Conservation (phyloP, 768 basidiomycete species). For the Rhizopogon rudus region DNA sequence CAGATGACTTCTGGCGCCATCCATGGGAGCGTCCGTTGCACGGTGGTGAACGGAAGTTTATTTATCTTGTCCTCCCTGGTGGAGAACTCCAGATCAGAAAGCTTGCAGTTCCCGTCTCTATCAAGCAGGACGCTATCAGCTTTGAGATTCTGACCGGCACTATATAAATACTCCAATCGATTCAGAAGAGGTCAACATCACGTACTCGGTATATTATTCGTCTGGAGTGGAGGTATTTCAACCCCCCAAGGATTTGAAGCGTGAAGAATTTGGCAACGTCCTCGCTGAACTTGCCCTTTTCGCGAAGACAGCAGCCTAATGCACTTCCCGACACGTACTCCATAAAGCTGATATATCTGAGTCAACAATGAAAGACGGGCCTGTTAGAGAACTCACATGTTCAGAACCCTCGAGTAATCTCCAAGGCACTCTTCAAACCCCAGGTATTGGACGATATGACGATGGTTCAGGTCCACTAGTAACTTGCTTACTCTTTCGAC, state of each 20-base stretch:
- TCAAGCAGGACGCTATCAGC: constrained; percentile 99
- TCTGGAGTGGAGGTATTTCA: constrained; percentile 89
- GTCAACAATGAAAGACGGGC: neutral
- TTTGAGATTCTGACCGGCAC: constrained; percentile 72
- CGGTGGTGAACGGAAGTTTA: constrained; percentile 77
- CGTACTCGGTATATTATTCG: constrained; percentile 89
- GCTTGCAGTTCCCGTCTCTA: constrained; percentile 88
- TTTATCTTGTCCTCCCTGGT: constrained; percentile 88
- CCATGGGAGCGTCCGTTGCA: constrained; percentile 99
- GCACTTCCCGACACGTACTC: constrained; percentile 99
- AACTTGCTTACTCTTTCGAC: constrained; percentile 94
- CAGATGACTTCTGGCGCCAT: constrained; percentile 97
- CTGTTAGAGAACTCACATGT: constrained; percentile 63
- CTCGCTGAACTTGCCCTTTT: constrained; percentile 90
- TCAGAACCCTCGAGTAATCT: constrained; percentile 54
- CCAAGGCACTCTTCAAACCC: constrained; percentile 90
- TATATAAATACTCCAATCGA: constrained; percentile 1
- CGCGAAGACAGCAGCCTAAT: constrained; percentile 82
- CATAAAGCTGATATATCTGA: constrained; percentile 63
- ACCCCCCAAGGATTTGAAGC: constrained; percentile 82
- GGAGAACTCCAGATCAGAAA: constrained; percentile 97
- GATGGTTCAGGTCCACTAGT: constrained; percentile 93
- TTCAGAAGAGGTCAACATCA: neutral
- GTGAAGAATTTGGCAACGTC: constrained; percentile 92
- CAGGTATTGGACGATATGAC: constrained; percentile 95